These are phyloP conservation scores for Posidonia oceanica DNA, from an alignment of 116 monocot genomes.

Conservation along the genomic window DNA sequence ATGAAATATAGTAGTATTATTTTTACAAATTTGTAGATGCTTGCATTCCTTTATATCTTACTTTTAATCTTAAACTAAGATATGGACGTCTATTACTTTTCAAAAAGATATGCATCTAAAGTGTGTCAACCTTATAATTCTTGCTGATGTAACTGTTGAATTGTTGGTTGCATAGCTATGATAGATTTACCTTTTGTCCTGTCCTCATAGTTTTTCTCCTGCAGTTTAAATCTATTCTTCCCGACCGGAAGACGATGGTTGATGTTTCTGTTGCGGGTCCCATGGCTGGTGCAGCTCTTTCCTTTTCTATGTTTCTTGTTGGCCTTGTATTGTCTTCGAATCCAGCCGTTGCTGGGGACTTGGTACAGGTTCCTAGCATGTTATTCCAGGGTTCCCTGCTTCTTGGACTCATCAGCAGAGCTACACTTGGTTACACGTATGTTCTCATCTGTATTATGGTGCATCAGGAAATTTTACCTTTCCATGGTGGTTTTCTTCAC, in stretches of 20 bases:
- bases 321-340: constrained; percentile 76
- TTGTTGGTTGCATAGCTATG: background rate
- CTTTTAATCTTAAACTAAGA: too few relatives aligned
- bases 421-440: constrained; percentile 84
- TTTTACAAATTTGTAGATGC: too few relatives aligned
- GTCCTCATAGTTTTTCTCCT: background rate
- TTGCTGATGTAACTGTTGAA: background rate
- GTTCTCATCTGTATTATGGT: constrained; percentile 3
- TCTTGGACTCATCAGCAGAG: constrained; percentile 91
- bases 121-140: too few relatives aligned
- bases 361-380: constrained; percentile 84
- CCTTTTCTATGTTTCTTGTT: constrained; percentile 90
- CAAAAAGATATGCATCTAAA: too few relatives aligned
- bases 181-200: background rate
- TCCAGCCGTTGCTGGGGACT: constrained; percentile 50
- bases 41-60: too few relatives aligned
- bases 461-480: too few relatives aligned
- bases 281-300: constrained; percentile 82
- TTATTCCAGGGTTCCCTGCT: constrained; percentile 93
- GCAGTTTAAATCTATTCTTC: constrained; percentile 97
- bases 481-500: too few relatives aligned
- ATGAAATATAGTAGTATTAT: too few relatives aligned
- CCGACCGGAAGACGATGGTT: constrained; percentile 70
- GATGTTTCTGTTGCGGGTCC: constrained; percentile 90
- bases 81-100: too few relatives aligned